Conservation (phyloP, 192 early-diverging fungal species). For the Backusella mclennaniae region DNA sequence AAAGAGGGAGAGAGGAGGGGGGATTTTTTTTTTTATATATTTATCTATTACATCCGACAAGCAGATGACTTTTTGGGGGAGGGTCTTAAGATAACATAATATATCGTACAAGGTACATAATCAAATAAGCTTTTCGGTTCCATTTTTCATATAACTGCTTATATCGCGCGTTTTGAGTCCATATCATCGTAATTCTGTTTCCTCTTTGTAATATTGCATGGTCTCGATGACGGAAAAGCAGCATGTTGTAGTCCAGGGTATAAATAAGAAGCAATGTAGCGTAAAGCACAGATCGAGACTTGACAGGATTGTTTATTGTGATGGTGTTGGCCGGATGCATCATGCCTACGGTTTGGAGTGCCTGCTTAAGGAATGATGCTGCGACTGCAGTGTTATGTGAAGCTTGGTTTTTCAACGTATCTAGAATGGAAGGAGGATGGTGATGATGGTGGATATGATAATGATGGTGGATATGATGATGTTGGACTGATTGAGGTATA, state of each 20-base stretch:
- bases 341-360: not conserved
- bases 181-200: not conserved
- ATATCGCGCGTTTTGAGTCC: not conserved
- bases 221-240: not conserved
- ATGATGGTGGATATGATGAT: slow-evolving; percentile 3
- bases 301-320: not conserved
- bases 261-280: slow-evolving; percentile 1
- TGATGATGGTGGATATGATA: not conserved
- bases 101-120: not conserved
- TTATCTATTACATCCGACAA: not conserved
- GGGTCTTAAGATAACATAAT: not conserved
- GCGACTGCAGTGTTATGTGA: not conserved
- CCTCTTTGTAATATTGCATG: not conserved
- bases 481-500: not conserved
- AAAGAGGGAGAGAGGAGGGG: too few relatives aligned
- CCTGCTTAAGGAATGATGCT: not conserved
- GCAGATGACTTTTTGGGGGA: not conserved
- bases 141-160: not conserved
- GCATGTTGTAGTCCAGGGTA: not conserved
- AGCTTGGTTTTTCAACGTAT: not conserved
- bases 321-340: not conserved
- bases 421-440: not conserved
- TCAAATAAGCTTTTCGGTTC: not conserved
- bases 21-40: not conserved
- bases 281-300: not conserved